phyloP scores from a whole-genome alignment of 768 basidiomycete species.

The Phaeotremella fagi region DNA sequence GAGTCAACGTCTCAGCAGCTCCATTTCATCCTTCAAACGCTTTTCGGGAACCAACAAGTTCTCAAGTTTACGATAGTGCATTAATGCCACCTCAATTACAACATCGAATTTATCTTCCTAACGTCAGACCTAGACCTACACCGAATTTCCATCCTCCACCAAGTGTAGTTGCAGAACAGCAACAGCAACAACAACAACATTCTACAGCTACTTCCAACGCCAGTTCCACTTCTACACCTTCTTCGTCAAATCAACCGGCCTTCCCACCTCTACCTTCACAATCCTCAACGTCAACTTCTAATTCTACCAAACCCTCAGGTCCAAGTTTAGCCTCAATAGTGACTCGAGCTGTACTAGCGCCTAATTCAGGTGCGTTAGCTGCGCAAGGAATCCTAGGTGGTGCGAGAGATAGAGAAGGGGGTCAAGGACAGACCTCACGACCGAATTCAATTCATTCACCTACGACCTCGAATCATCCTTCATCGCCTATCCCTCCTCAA shows the following conservation, averaged over 20 bases:
- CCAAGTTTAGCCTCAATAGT: conserved; percentile 46
- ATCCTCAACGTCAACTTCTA: not conserved
- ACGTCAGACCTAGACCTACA: conserved; percentile 27
- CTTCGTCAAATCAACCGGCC: conserved; percentile 22
- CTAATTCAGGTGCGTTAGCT: conserved; percentile 25
- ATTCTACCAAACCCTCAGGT: conserved; percentile 7
- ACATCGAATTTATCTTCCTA: conserved; percentile 46
- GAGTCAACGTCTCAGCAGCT: conserved; percentile 27
- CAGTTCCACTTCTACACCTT: conserved; percentile 8
- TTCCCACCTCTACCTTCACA: conserved; percentile 42
- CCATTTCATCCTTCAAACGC: conserved; percentile 26
- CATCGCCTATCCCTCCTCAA: not conserved
- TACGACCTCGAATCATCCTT: not conserved
- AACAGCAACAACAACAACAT: conserved; percentile 2
- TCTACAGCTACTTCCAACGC: not conserved
- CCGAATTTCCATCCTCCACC: conserved; percentile 43
- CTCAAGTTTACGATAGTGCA: conserved; percentile 33
- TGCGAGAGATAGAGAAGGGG: not conserved
- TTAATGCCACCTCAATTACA: conserved; percentile 47
- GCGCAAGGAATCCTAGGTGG: conserved; percentile 5
- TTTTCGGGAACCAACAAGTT: too few relatives aligned
- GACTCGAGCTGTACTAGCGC: conserved; percentile 44
- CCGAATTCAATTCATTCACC: not conserved
- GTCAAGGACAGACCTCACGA: not conserved
- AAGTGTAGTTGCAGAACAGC: conserved; percentile 28